phyloP scores from a whole-genome alignment of 2,329 filamentous ascomycete genomes.

The Diaporthe ampelina region DNA sequence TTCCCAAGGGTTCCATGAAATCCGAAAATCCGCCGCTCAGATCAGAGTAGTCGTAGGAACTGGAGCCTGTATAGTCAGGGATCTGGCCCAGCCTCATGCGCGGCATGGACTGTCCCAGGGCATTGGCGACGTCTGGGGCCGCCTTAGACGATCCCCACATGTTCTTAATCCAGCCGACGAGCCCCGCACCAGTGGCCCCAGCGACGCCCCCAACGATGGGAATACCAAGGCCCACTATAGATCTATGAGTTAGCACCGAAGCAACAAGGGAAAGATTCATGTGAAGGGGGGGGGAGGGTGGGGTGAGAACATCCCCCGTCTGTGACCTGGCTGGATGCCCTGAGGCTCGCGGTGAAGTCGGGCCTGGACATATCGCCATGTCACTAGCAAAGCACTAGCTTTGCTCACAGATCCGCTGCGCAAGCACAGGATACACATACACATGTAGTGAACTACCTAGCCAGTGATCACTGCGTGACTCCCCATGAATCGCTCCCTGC shows the following conservation, averaged over 20 bases:
- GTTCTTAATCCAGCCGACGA: background rate
- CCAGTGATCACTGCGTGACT: background rate
- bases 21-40: background rate
- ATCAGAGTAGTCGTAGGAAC: background rate
- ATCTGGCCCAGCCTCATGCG: background rate
- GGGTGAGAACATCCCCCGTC: background rate
- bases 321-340: background rate
- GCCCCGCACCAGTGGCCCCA: too few relatives aligned
- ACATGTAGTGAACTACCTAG: background rate
- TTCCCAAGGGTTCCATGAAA: too few relatives aligned
- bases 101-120: background rate
- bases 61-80: background rate
- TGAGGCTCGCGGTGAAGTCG: background rate
- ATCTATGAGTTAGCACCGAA: background rate
- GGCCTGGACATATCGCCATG: background rate
- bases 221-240: background rate
- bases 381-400: background rate
- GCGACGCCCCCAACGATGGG: background rate
- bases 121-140: too few relatives aligned
- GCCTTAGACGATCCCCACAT: background rate
- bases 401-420: background rate
- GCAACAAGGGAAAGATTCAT: background rate
- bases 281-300: background rate
- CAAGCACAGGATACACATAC: background rate
- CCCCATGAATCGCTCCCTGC: background rate